These are phyloP conservation scores for Trichoderma sp. DNA, from an alignment of 2,329 filamentous ascomycete genomes.

Conservation along the genomic window DNA sequence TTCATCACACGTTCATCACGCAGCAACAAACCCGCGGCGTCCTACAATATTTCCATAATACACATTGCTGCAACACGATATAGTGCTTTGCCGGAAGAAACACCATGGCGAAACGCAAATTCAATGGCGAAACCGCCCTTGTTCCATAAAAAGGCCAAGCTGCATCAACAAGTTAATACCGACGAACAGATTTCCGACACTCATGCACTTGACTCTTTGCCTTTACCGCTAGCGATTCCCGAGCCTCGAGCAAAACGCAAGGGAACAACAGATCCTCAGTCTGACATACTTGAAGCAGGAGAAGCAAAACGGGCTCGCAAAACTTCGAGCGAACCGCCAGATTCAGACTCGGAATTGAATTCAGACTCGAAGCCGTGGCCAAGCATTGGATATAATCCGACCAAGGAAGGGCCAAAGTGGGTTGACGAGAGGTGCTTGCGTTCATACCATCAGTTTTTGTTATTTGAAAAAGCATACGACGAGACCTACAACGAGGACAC, in stretches of 20 bases:
- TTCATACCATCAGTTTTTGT: no score
- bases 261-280: neutral
- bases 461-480: no score
- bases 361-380: neutral
- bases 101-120: neutral
- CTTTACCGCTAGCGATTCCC: neutral
- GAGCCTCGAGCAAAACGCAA: neutral
- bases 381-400: neutral
- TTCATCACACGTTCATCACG: neutral
- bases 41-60: neutral
- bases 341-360: neutral
- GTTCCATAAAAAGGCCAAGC: neutral
- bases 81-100: neutral
- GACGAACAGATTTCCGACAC: neutral
- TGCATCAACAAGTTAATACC: neutral
- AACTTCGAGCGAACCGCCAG: neutral
- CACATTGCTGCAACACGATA: neutral
- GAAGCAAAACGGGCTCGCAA: neutral
- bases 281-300: neutral
- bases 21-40: neutral
- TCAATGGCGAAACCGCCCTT: neutral
- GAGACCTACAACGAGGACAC: neutral
- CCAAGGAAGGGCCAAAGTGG: no score
- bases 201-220: neutral
- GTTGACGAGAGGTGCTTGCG: neutral